Base-by-base conservation (phyloP, 202 grass and related monocot genomes). In the Eragrostis tef region DNA sequence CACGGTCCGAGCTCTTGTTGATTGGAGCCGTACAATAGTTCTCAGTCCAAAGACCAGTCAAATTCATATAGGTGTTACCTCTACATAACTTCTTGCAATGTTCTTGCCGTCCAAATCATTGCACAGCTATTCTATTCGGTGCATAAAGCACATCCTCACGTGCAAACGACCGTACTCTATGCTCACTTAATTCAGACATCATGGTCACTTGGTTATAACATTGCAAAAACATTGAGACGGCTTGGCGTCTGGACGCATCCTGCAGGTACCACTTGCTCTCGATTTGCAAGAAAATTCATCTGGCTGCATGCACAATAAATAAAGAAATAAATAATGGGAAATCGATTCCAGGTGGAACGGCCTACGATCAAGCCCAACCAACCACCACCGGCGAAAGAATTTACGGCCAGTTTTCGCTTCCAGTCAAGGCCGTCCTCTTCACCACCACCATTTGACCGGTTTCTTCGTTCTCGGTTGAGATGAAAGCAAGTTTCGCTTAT, bases 361-460 rank as follows among this genome's bases (percentile, higher is more conserved):
- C 83, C 83, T 86, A 86, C 46, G 68, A 83, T 79, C 25, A 90
- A 75, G 84, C 74, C 24, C 64, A 57, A 8, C 79, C 88, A 86
- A 64, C 84, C 68, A 64, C 9, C 13, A 64, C 16, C 45, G 2
- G 64, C 75, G 17, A 17, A 58, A 74, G 77, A 79, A 67, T 44
- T 83, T 50, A 63, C 48, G 88, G 82, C 20, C 70, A 79, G 17
- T 20, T 86, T 80, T 83, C 6, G 10, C 53, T 36, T 24, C 14
- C 53, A 42, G 59, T 82, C 67, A 72, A 89, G 48, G 13, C 64
- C 26, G 7, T 34, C 39, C n/a, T 81, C 41, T 39, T 74, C 48
- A 62, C 66, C 83, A 82, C 79, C 21, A 73, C 29, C 25, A 58
- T 57, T 36, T 67, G 10, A 52, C 63, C 64, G 15, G 44, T 34